These are phyloP conservation scores for Cryptococcus jaspeensis DNA, from an alignment of 1,284 basidiomycete genomes.

Conservation along the genomic window DNA sequence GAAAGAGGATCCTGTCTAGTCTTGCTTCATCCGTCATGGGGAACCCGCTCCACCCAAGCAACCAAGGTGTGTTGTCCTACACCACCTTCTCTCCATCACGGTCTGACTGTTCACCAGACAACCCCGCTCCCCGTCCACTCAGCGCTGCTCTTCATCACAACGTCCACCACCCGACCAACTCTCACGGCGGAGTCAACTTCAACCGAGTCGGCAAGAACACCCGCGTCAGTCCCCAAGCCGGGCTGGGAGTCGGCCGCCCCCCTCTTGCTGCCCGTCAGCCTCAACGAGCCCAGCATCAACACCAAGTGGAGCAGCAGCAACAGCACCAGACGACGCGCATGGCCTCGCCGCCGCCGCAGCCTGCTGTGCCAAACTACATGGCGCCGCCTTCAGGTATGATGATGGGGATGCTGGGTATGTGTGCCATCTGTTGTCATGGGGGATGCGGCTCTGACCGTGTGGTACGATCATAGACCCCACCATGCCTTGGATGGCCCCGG, in stretches of 20 bases:
- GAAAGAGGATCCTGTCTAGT: slow-evolving; percentile 64
- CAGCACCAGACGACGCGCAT: background rate
- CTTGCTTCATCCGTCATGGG: slow-evolving; percentile 47
- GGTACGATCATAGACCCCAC: slow-evolving; percentile 6
- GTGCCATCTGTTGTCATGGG: background rate
- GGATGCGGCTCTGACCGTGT: too few species aligned
- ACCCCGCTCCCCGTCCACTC: slow-evolving; percentile 18
- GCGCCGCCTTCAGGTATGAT: background rate
- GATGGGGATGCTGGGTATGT: slow-evolving; percentile 10
- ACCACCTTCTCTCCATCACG: background rate
- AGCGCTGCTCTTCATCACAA: slow-evolving; percentile 20
- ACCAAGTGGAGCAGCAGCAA: background rate
- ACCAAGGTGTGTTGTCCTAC: slow-evolving; percentile 7
- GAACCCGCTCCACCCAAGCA: slow-evolving; percentile 12
- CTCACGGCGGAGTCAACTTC: slow-evolving; percentile 50
- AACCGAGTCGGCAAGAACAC: slow-evolving; percentile 44
- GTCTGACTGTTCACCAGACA: slow-evolving; percentile 8
- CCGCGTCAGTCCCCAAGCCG: slow-evolving; percentile 14
- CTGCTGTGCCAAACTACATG: background rate
- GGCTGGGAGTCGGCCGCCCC: slow-evolving; percentile 13
- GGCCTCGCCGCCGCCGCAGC: too few species aligned
- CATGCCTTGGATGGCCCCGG: slow-evolving; percentile 8
- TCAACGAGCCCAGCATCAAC: background rate
- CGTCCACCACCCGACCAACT: slow-evolving; percentile 33
- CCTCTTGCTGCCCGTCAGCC: background rate